Percentiles rank a stretch among this genome's conserved stretches.
These are phyloP conservation scores for Saccharomycopsis fermentans DNA, from an alignment of 805 yeast genomes.

Conservation along the genomic window DNA sequence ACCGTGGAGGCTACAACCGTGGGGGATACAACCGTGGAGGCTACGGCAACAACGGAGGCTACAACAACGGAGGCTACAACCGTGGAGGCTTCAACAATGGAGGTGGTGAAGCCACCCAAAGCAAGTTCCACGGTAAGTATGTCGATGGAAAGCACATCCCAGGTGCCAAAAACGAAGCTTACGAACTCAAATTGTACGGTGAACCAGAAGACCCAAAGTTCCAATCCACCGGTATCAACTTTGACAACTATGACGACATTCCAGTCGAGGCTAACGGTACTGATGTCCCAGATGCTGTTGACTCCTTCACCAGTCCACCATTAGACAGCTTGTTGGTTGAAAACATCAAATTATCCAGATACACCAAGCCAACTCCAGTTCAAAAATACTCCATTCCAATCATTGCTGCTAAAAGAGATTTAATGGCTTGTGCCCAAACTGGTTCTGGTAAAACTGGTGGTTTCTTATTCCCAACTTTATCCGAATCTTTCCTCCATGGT, in stretches of 20 bases:
- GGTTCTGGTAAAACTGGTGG: conserved; percentile 99
- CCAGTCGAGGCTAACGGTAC: conserved; percentile 98
- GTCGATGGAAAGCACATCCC: conserved; percentile 83
- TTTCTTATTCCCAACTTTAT: conserved; percentile 92
- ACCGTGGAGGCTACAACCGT: conserved; percentile 25
- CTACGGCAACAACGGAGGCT: conserved; percentile 25
- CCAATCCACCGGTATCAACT: conserved; percentile 95
- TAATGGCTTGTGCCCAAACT: conserved; percentile 97
- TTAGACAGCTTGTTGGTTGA: conserved; percentile 76
- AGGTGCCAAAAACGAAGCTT: conserved; percentile 54
- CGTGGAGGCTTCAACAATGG: conserved; percentile 26
- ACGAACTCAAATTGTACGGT: conserved; percentile 82
- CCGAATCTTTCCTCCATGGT: conserved; percentile 82
- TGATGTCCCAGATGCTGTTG: conserved; percentile 87
- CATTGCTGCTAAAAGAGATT: conserved; percentile 79
- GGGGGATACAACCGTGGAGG: conserved; percentile 25
- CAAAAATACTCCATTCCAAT: conserved; percentile 91
- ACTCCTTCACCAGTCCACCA: conserved; percentile 84
- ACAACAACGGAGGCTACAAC: conserved; percentile 22
- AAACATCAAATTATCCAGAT: conserved; percentile 81
- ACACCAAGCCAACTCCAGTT: conserved; percentile 93
- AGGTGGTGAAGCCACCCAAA: conserved; percentile 29
- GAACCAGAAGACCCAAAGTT: conserved; percentile 50
- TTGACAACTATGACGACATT: conserved; percentile 96
- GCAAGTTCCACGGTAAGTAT: conserved; percentile 49